Evolutionary conservation across 179 eudicot species (phyloP).

Genomic region (Drosera spatulata): DNA sequence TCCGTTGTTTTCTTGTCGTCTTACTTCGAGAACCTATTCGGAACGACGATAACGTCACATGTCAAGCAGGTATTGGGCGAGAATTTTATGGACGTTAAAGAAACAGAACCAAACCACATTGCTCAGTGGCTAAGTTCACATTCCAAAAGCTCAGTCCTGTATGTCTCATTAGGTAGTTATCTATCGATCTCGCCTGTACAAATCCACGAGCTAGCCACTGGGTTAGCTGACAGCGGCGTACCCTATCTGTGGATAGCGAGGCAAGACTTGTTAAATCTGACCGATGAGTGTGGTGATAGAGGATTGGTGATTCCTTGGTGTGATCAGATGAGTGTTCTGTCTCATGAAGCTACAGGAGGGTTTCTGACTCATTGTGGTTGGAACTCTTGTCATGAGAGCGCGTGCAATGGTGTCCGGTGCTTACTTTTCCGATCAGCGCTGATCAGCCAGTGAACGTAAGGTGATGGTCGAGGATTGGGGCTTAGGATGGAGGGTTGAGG

Average conservation of each 20-base stretch:
- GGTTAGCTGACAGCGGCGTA: constrained; percentile 11
- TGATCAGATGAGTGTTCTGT: constrained; percentile 15
- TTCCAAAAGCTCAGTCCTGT: constrained; percentile 8
- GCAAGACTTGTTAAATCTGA: not conserved
- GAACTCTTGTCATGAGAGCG: constrained; percentile 9
- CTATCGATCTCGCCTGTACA: constrained; percentile 6
- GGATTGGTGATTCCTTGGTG: constrained; percentile 14
- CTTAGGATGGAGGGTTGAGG: constrained; percentile 23
- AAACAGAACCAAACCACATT: not conserved
- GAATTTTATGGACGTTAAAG: no score
- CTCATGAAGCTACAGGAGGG: constrained; percentile 8
- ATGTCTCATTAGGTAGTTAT: constrained; percentile 9
- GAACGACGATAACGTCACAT: no score
- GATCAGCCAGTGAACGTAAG: constrained; percentile 24
- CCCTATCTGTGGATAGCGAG: constrained; percentile 12
- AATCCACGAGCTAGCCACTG: constrained; percentile 7
- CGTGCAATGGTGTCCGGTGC: constrained; percentile 15
- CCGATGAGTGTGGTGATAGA: constrained; percentile 1
- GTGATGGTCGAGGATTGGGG: constrained; percentile 32
- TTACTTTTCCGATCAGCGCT: constrained; percentile 17
- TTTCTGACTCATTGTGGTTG: constrained; percentile 18
- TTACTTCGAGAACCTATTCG: no score
- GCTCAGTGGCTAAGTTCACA: constrained; percentile 10
- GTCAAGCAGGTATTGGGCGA: no score
- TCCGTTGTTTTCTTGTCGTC: no score